Percentiles rank a stretch among this genome's conserved stretches.
phyloP scores from a whole-genome alignment of 352 stramenopile species.

The Phytophthora parvispora region DNA sequence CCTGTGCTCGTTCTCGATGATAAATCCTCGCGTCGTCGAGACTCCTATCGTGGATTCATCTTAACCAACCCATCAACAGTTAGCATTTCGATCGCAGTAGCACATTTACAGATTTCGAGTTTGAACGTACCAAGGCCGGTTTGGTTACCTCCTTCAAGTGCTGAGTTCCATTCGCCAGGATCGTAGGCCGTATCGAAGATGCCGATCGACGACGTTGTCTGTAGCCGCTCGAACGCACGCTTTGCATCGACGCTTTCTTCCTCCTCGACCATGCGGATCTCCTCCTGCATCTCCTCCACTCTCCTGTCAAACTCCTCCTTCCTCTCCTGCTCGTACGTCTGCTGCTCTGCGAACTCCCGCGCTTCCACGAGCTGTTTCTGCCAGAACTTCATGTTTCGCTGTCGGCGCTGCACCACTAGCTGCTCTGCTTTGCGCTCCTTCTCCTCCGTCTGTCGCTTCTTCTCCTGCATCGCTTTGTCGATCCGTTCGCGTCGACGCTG shows the following conservation, averaged over 20 bases:
- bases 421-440: conserved; percentile 26
- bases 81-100: too few relatives aligned
- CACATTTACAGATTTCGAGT: too few relatives aligned
- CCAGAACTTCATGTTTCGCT: conserved; percentile 80
- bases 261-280: conserved; percentile 41
- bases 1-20: conserved; percentile 58
- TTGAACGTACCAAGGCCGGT: conserved; percentile 57
- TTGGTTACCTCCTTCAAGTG: conserved; percentile 48
- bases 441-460: conserved; percentile 33
- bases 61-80: conserved; percentile 21
- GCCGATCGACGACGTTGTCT: conserved; percentile 56
- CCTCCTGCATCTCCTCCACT: conserved; percentile 43
- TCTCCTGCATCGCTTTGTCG: conserved; percentile 50
- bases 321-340: conserved; percentile 35
- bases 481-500: conserved; percentile 39
- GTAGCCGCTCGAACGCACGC: conserved; percentile 21
- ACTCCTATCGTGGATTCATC: conserved; percentile 65
- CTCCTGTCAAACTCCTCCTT: conserved; percentile 35
- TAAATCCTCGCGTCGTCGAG: conserved; percentile 49
- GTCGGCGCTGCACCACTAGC: conserved; percentile 37
- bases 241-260: conserved; percentile 41
- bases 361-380: conserved; percentile 68
- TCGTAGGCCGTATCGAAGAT: conserved; percentile 65
- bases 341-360: conserved; percentile 55
- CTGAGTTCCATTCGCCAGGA: conserved; percentile 69